Base-by-base conservation (phyloP, 495 filamentous ascomycete genomes). In the Penicillium odoratum region DNA sequence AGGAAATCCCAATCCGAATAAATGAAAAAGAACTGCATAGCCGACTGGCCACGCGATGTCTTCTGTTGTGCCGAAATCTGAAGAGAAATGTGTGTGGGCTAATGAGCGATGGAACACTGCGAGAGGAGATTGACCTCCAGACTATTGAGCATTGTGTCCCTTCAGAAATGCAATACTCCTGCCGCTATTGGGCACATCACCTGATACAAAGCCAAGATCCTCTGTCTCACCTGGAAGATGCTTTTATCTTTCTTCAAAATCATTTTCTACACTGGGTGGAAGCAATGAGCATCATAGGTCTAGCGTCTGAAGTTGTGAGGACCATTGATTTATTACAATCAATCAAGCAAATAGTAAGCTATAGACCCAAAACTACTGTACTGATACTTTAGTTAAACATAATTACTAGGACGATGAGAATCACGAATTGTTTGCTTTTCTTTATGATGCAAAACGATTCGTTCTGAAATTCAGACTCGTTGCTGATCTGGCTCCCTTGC, bases 251-350 rank as follows among this genome's bases (percentile, higher is more conserved):
- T 40, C 60, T 80, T 11, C 36, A 60, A 46, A 51, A 69, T 56
- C 70, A 81, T 66, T 72, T 82, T 51, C 66, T 83, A 21, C 64
- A 72, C 58, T 78, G 69, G 76, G 43, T 78, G 38, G 73, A 80
- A 65, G 73, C 69, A 25, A 56, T 79, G 49, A 64, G 68, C 56
- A 59, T 79, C 18, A 7, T 79, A 11, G 66, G 67, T n/a, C 44
- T 55, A 40, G 56, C 66, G 38, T 69, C 65, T 8, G 69, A 73
- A 21, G 57, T 64, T 2, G 60, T 59, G 30, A 38, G 31, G n/a
- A 48, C 42, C 21, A 21, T 58, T 43, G 21, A 29, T 42, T 6
- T 42, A 3, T 43, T 58, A 11, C 34, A 31, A 7, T 4, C 4
- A 31, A 31, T 31, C n/a, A n/a, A n/a, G 7, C 7, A 4, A 7